Conservation (phyloP, 345 rosid species). For the Punica granatum region DNA sequence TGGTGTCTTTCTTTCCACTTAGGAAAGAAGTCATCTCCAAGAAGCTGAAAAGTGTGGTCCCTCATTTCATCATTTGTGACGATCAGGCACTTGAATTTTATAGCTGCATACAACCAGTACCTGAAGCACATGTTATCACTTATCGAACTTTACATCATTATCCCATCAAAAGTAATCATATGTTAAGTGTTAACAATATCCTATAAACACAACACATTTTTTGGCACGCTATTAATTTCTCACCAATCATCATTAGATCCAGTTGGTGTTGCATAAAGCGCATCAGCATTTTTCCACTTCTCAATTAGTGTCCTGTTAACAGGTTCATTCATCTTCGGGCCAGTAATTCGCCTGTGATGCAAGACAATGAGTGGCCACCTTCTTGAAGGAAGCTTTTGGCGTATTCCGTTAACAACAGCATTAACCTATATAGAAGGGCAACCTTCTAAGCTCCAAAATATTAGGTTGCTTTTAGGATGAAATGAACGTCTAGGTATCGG, state of each 20-base stretch:
- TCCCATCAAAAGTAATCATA: not conserved
- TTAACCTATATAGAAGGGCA: slow-evolving; percentile 30
- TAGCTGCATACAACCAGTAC: slow-evolving; percentile 82
- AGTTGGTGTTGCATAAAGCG: slow-evolving; percentile 57
- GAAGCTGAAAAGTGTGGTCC: slow-evolving; percentile 70
- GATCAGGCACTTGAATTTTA: slow-evolving; percentile 54
- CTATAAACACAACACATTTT: not conserved
- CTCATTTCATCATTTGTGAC: slow-evolving; percentile 78
- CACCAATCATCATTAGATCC: slow-evolving; percentile 80
- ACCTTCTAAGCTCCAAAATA: not conserved
- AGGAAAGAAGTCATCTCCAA: slow-evolving; percentile 64
- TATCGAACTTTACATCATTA: slow-evolving; percentile 2
- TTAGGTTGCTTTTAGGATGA: not conserved
- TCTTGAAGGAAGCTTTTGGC: slow-evolving; percentile 51
- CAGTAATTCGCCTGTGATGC: slow-evolving; percentile 47
- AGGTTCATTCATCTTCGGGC: slow-evolving; percentile 35
- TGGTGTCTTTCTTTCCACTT: slow-evolving; percentile 81
- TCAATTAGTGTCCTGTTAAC: slow-evolving; percentile 35
- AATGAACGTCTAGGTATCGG: not conserved
- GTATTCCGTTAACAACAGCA: slow-evolving; percentile 45
- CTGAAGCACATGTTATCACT: slow-evolving; percentile 39
- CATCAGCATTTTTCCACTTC: slow-evolving; percentile 58
- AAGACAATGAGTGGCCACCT: slow-evolving; percentile 63
- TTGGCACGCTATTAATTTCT: slow-evolving; percentile 9
- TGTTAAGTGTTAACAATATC: not conserved